Evolutionary conservation across 2,329 filamentous ascomycete species (phyloP).

Genomic region (Bipolaris cookei): DNA sequence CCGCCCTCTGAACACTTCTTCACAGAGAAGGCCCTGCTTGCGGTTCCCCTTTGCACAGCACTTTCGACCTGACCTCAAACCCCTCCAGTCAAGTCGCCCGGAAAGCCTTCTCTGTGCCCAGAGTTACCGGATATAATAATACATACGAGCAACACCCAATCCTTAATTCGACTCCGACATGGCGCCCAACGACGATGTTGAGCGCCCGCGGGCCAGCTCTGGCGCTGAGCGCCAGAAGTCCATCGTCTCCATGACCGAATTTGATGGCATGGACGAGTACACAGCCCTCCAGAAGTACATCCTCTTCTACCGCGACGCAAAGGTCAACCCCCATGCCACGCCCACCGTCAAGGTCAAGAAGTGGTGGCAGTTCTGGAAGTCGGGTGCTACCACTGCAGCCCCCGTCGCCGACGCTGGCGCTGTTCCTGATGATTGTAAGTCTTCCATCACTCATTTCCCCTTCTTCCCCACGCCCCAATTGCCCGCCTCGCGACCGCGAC

Average conservation of each 20-base stretch:
- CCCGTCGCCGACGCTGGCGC: slow-evolving; percentile 44
- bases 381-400: slow-evolving; percentile 39
- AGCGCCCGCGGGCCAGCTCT: slow-evolving; percentile 41
- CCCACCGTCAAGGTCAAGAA: slow-evolving; percentile 58
- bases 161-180: slow-evolving; percentile 26
- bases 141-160: slow-evolving; percentile 26
- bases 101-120: slow-evolving; percentile 39
- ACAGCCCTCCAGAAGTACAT: slow-evolving; percentile 71
- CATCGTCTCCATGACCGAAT: slow-evolving; percentile 43
- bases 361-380: slow-evolving; percentile 66
- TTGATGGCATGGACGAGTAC: slow-evolving; percentile 66
- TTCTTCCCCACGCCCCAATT: not conserved
- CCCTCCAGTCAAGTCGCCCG: slow-evolving; percentile 31
- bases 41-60: slow-evolving; percentile 37
- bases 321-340: slow-evolving; percentile 54
- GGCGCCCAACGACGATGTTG: slow-evolving; percentile 44
- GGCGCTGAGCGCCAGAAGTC: slow-evolving; percentile 45
- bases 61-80: slow-evolving; percentile 33
- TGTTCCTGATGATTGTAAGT: slow-evolving; percentile 63
- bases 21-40: slow-evolving; percentile 41
- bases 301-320: slow-evolving; percentile 68
- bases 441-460: not conserved
- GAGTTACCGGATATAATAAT: slow-evolving; percentile 25
- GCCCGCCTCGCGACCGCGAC: not conserved
- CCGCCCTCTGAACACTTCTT: slow-evolving; percentile 26